phyloP scores from a whole-genome alignment of 2,329 filamentous ascomycete species.

The Pleochaeta shiraiana region DNA sequence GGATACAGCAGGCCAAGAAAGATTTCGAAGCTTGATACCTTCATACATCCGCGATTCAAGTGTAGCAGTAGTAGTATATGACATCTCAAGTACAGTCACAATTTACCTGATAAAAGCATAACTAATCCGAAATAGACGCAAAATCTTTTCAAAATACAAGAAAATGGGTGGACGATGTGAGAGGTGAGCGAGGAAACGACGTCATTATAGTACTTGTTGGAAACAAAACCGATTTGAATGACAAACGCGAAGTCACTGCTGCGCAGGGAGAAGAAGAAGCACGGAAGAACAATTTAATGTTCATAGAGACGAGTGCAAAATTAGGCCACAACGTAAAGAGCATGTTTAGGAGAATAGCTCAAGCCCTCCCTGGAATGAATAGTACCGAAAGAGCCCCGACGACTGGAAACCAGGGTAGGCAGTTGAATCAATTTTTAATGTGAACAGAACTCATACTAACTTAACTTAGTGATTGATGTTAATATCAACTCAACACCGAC shows the following conservation, averaged over 20 bases:
- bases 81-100: conserved; percentile 58
- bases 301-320: conserved; percentile 97
- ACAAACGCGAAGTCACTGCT: conserved; percentile 94
- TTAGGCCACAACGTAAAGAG: conserved; percentile 96
- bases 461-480: conserved; percentile 65
- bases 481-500: conserved; percentile 55
- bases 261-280: conserved; percentile 95
- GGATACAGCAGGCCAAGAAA: conserved; percentile 96
- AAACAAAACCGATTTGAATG: conserved; percentile 98
- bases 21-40: conserved; percentile 90
- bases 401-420: conserved; percentile 53
- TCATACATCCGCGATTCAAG: conserved; percentile 97
- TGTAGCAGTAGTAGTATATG: conserved; percentile 96
- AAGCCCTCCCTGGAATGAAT: conserved; percentile 95
- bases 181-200: conserved; percentile 90
- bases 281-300: conserved; percentile 96
- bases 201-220: conserved; percentile 97
- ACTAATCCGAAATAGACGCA: conserved; percentile 32
- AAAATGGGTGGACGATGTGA: conserved; percentile 98
- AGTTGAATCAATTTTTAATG: conserved; percentile 23
- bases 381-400: conserved; percentile 60
- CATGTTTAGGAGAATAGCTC: conserved; percentile 92
- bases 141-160: conserved; percentile 98
- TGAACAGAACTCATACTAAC: conserved; percentile 12
- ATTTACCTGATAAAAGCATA: neutral